Evolutionary conservation across 2,329 filamentous ascomycete genomes (phyloP).

Genomic region (Xylaria sp.): DNA sequence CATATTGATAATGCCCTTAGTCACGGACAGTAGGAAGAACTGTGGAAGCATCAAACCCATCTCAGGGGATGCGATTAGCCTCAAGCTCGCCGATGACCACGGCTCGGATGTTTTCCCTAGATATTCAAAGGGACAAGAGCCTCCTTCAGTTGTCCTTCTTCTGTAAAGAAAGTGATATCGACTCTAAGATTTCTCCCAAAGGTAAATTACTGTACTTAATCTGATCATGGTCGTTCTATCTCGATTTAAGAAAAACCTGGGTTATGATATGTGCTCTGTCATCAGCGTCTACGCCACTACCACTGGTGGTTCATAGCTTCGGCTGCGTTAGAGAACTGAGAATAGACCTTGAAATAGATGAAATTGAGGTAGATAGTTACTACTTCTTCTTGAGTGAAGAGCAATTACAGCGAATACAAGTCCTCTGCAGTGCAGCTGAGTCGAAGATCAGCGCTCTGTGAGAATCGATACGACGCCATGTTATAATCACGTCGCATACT

Average conservation of each 20-base stretch:
- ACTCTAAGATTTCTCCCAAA: neutral
- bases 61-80: slow-evolving; percentile 1
- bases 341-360: slow-evolving; percentile 3
- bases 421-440: slow-evolving; percentile 4
- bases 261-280: slow-evolving; percentile 6
- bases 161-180: neutral
- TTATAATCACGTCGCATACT: neutral
- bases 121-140: neutral
- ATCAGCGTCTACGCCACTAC: neutral
- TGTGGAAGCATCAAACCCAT: neutral
- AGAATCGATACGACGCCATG: neutral
- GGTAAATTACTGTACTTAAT: neutral
- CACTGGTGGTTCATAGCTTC: neutral
- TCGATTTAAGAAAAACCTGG: slow-evolving; percentile 16
- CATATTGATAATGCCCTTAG: too few species aligned
- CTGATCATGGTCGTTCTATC: slow-evolving; percentile 9
- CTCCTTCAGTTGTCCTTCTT: neutral
- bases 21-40: neutral
- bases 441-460: slow-evolving; percentile 17
- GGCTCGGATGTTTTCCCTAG: neutral
- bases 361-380: slow-evolving; percentile 15
- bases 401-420: slow-evolving; percentile 8
- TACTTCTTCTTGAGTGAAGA: slow-evolving; percentile 19
- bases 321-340: neutral
- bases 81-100: neutral